Evolutionary conservation across 352 stramenopile genomes (phyloP).

Genomic region (Globisporangium rhizosaccharum): DNA sequence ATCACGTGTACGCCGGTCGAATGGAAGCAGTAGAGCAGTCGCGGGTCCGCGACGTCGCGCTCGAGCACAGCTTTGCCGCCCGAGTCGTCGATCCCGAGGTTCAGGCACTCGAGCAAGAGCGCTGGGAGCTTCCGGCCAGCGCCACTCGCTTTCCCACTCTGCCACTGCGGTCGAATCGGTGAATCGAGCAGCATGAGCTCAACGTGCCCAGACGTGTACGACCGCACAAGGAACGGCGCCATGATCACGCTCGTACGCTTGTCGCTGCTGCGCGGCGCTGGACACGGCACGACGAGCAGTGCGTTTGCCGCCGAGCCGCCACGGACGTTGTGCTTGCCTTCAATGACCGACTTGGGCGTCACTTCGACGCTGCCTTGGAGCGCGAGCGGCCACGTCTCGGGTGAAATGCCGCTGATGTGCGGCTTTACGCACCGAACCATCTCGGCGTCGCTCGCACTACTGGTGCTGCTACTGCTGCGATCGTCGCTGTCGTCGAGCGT

Average conservation of each 20-base stretch:
- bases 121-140: slow-evolving; percentile 27
- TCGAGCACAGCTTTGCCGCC: slow-evolving; percentile 55
- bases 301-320: slow-evolving; percentile 43
- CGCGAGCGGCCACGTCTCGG: slow-evolving; percentile 70
- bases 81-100: slow-evolving; percentile 67
- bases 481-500: slow-evolving; percentile 13
- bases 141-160: slow-evolving; percentile 17
- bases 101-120: slow-evolving; percentile 67
- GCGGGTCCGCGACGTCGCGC: slow-evolving; percentile 41
- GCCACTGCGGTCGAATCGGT: slow-evolving; percentile 60
- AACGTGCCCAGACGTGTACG: slow-evolving; percentile 71
- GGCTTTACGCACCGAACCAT: slow-evolving; percentile 40
- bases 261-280: slow-evolving; percentile 22
- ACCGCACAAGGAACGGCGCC: slow-evolving; percentile 53
- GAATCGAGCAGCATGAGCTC: slow-evolving; percentile 65
- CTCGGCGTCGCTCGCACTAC: slow-evolving; percentile 10
- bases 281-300: slow-evolving; percentile 41
- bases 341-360: slow-evolving; percentile 47
- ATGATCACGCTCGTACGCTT: slow-evolving; percentile 19
- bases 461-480: not conserved
- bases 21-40: slow-evolving; percentile 69
- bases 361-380: slow-evolving; percentile 62
- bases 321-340: slow-evolving; percentile 40
- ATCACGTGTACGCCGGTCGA: slow-evolving; percentile 74
- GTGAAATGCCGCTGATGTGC: slow-evolving; percentile 66